Evolutionary conservation across 805 yeast genomes (phyloP).

Genomic region (Metschnikowia orientalis): DNA sequence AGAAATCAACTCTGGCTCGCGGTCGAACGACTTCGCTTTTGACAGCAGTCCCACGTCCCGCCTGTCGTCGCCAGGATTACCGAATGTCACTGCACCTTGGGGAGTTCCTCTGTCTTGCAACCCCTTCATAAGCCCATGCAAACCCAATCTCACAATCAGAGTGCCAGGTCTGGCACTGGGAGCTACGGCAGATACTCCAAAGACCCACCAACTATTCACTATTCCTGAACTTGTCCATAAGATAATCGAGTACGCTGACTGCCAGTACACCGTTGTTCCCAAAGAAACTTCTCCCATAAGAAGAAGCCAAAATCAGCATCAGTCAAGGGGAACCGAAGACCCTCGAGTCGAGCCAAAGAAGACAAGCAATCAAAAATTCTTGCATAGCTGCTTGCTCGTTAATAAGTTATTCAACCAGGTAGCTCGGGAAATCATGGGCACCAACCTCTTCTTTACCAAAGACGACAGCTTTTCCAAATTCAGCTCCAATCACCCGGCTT

Average conservation of each 20-base stretch:
- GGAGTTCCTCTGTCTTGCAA: too few relatives aligned
- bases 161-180: background rate
- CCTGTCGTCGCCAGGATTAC: too few relatives aligned
- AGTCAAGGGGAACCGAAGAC: background rate
- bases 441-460: conserved; percentile 51
- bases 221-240: conserved; percentile 72
- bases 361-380: conserved; percentile 16
- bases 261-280: conserved; percentile 49
- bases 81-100: too few relatives aligned
- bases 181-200: background rate
- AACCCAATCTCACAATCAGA: background rate
- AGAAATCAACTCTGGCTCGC: background rate
- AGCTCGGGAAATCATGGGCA: conserved; percentile 51
- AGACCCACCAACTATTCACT: conserved; percentile 43
- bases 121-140: conserved; percentile 1
- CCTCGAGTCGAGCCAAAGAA: background rate
- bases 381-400: conserved; percentile 64
- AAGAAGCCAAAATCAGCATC: conserved; percentile 41
- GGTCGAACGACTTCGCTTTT: background rate
- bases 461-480: conserved; percentile 43
- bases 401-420: conserved; percentile 61
- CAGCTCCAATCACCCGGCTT: conserved; percentile 5
- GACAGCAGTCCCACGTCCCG: background rate
- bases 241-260: conserved; percentile 60
- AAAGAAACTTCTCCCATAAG: conserved; percentile 56